Conservation (phyloP, 768 basidiomycete species). For the Amanita thiersii region DNA sequence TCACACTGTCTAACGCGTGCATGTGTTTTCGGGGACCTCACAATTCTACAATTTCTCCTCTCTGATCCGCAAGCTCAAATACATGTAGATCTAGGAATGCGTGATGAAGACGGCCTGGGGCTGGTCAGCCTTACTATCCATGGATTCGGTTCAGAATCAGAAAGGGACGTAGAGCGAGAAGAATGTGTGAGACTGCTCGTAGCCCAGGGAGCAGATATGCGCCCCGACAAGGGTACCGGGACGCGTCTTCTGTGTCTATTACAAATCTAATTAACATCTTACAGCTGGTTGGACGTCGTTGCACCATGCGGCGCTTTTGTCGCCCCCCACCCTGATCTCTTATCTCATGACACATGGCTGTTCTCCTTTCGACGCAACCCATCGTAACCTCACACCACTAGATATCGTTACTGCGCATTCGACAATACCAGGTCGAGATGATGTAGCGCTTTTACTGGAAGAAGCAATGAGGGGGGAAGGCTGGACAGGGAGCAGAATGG, state of each 20-base stretch:
- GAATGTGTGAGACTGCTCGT: conserved; percentile 80
- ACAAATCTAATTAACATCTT: conserved; percentile 7
- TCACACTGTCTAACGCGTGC: conserved; percentile 68
- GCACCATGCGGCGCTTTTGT: conserved; percentile 83
- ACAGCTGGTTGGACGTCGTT: conserved; percentile 93
- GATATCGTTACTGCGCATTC: conserved; percentile 87
- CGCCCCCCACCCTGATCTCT: conserved; percentile 86
- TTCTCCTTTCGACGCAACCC: conserved; percentile 71
- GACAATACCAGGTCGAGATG: conserved; percentile 71
- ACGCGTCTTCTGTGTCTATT: neutral
- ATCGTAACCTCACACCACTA: conserved; percentile 74
- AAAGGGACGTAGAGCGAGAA: conserved; percentile 83
- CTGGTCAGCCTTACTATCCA: conserved; percentile 72
- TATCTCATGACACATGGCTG: conserved; percentile 91
- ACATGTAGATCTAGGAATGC: conserved; percentile 56
- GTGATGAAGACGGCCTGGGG: conserved; percentile 83
- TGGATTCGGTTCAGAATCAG: conserved; percentile 75
- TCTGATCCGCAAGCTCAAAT: conserved; percentile 58
- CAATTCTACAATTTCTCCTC: conserved; percentile 65
- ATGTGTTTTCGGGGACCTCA: conserved; percentile 71
- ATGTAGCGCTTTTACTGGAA: conserved; percentile 79
- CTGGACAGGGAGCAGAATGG: conserved; percentile 74
- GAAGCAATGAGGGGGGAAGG: conserved; percentile 84
- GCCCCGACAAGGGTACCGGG: conserved; percentile 56
- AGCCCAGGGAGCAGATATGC: conserved; percentile 66